Base-by-base conservation (phyloP, 768 basidiomycete species). In the Albatrellus ellisii region DNA sequence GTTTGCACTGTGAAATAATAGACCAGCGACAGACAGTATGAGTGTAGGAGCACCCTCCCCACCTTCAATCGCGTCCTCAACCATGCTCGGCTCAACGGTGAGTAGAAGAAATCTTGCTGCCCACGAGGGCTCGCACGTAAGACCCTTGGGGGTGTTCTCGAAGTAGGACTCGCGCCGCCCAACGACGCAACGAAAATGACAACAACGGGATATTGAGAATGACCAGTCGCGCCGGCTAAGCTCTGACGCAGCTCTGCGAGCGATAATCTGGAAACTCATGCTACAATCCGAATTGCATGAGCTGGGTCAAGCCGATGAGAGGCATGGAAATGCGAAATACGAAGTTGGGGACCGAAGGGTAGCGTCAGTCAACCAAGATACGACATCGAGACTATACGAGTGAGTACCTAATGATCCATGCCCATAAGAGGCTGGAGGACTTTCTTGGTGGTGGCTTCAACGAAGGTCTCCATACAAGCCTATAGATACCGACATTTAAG, bases 141-240 rank as follows among this genome's bases (percentile, higher is more conserved):
- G 60, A 26, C 89, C 88, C 59, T 94, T 92, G 56, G 70, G 66
- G 7, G 77, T 69, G 62, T 95, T 94, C 44, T 62, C 62, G 43
- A 72, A 64, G 60, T 89, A 86, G 2, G 80, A 77, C 36, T 80
- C 79, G 47, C 77, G 21, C 78, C 76, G n/a, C 68, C 67, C 4
- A 91, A 89, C 4, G 86, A 77, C 6, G 92, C 72, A 54, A 97
- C 77, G 28, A 75, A 79, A 40, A 92, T 74, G n/a, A 95, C 95
- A 10, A 91, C 88, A 36, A 95, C 79, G 52, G 98, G 77, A 50
- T 94, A 94, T 61, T 98, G 94, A 2, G 92, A 97, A 63, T 99
- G 95, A 25, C 95, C 95, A 12, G 95, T 98, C 2, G 91, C 77
- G 26, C 94, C 94, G 7, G 75, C 68, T 42, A 98, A 70, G 35